Evolutionary conservation across 441 rosid genomes (phyloP), one percentile per base, ranked within the genome.

Genomic region (Arabidopsis lyrata): DNA sequence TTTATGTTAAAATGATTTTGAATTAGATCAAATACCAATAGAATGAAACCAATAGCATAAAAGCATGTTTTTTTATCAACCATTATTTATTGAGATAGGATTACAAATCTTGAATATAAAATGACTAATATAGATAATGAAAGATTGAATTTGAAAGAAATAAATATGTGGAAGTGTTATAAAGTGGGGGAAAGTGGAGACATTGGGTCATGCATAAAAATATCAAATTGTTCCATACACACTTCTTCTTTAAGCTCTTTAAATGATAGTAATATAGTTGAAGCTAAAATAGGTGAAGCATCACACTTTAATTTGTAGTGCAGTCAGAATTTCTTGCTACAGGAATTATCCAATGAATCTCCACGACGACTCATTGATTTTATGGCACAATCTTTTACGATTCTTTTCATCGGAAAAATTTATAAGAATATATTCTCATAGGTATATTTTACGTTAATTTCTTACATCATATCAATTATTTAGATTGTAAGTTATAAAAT

Each of bases 131-230:
- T 16, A 35, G 5, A 34, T 54, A 59, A 32, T 22, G 48, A 55
- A 64, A 54, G 0, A 42, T 41, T 22, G 32, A 18, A 31, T 3
- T 71, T 9, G 39, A 45, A 22, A 47, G 22, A 64, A 50, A 5
- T 10, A 58, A 34, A 39, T n/a, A 15, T 44, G 39, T 38, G 53
- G 66, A 66, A 38, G 14, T 36, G 11, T 73, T 15, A 36, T 22
- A 47, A 66, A 65, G 66, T 65, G n/a, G 31, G 59, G 22, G 65
- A 57, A 36, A 73, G 65, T 63, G 72, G 72, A 65, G 77, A 47
- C 54, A 73, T 34, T 20, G 63, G 32, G 50, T 54, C 57, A 57
- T 57, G 39, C 67, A 66, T 66, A 31, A 48, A 39, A 44, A 57
- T 64, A 65, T 73, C 12, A 11, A 47, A 35, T 6, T 34, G 18